Conservation (phyloP, 2,329 filamentous ascomycete species). For the Nemania sp. region DNA sequence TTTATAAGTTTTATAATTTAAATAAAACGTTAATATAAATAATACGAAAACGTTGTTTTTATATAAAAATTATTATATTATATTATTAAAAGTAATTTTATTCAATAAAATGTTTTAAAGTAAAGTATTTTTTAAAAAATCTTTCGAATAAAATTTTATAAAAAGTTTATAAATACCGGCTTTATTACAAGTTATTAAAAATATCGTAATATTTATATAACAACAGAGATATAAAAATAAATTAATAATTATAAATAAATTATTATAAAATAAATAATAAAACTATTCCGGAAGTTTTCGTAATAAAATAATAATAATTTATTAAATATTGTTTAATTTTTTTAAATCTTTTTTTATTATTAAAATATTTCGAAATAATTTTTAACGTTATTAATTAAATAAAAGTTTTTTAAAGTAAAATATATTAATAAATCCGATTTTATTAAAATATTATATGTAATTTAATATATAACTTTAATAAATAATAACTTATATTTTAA, state of each 20-base stretch:
- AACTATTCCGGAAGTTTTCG: no score
- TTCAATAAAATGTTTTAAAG: background rate
- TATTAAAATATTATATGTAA: no score
- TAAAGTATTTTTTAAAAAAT: background rate
- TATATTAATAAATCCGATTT: background rate
- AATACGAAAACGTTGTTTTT: background rate
- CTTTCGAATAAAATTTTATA: no score
- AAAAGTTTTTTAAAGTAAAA: no score
- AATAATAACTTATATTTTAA: no score
- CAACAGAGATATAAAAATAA: no score
- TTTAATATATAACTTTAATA: no score
- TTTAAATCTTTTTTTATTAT: background rate
- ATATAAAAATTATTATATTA: slow-evolving; percentile 2
- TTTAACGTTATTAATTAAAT: no score
- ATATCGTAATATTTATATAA: no score
- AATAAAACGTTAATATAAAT: slow-evolving; percentile 1
- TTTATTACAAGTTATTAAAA: no score
- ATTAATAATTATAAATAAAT: no score
- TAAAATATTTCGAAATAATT: background rate
- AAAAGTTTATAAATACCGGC: background rate
- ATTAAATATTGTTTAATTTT: background rate
- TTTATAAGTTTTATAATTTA: background rate
- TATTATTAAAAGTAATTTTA: background rate
- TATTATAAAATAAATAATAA: no score
- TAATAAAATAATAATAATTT: background rate